Conservation (phyloP, 1,284 basidiomycete genomes). For the Leccinum olivaceoglutinosum region DNA sequence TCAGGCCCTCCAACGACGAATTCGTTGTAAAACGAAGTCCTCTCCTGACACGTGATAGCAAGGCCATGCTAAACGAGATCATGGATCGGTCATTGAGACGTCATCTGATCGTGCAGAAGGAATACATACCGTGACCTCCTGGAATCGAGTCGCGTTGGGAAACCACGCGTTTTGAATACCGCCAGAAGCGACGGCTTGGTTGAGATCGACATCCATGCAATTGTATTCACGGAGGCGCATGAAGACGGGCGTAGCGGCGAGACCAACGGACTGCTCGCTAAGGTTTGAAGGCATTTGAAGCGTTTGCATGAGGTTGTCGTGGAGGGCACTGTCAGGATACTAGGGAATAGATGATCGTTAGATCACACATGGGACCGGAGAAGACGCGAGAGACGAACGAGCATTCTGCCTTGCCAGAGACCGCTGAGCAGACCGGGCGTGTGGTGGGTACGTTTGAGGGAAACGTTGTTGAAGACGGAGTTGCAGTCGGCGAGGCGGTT, state of each 20-base stretch:
- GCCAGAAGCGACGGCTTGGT: conserved; percentile 33
- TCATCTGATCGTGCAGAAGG: background rate
- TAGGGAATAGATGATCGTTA: conserved; percentile 13
- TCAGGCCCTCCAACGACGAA: conserved; percentile 32
- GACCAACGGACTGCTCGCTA: conserved; percentile 32
- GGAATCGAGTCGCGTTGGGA: conserved; percentile 25
- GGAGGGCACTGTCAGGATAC: conserved; percentile 32
- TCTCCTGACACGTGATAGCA: conserved; percentile 20
- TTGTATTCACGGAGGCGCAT: conserved; percentile 54
- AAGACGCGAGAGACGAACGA: conserved; percentile 31
- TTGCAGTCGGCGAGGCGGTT: too few relatives aligned
- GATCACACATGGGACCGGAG: conserved; percentile 3
- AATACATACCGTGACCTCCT: conserved; percentile 29
- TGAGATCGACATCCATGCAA: conserved; percentile 37
- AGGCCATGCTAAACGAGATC: conserved; percentile 20
- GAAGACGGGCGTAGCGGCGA: conserved; percentile 43
- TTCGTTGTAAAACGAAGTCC: conserved; percentile 31
- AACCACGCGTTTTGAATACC: conserved; percentile 55
- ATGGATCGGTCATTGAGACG: background rate
- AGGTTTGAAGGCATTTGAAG: conserved; percentile 31
- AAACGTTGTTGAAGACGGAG: conserved; percentile 27
- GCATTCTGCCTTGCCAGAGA: conserved; percentile 55
- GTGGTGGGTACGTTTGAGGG: conserved; percentile 42
- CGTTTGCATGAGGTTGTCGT: conserved; percentile 31
- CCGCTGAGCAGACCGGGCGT: conserved; percentile 47